These are phyloP conservation scores for Quercus phellos DNA, from an alignment of 331 rosid species.

Conservation along the genomic window DNA sequence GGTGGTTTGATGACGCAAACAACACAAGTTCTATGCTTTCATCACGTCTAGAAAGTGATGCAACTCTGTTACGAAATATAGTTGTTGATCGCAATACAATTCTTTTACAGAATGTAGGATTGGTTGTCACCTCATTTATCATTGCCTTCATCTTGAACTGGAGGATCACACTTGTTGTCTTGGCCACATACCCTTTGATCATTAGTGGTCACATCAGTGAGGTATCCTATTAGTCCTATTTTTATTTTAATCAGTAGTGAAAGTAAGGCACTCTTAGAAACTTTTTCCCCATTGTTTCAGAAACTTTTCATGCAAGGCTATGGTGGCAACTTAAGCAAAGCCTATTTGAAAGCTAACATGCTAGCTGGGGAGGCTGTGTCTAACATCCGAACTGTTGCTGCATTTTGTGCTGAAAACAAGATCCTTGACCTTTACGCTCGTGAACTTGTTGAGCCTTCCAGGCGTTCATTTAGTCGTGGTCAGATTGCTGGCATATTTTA, in stretches of 20 bases:
- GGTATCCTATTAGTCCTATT: constrained; percentile 35
- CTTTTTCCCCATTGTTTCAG: constrained; percentile 37
- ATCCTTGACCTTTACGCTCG: constrained; percentile 64
- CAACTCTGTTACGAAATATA: constrained; percentile 68
- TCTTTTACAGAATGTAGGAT: constrained; percentile 77
- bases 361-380: constrained; percentile 97
- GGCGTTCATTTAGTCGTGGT: constrained; percentile 67
- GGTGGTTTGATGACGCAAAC: constrained; percentile 84
- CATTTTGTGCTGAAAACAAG: constrained; percentile 90
- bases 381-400: constrained; percentile 88
- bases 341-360: constrained; percentile 91
- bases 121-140: constrained; percentile 74
- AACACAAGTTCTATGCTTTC: constrained; percentile 91
- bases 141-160: constrained; percentile 87
- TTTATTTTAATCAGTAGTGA: not conserved
- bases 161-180: constrained; percentile 85
- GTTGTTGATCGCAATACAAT: constrained; percentile 89
- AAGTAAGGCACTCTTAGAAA: not conserved
- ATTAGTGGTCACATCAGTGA: constrained; percentile 93
- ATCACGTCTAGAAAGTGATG: constrained; percentile 77
- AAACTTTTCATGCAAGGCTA: constrained; percentile 91
- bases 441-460: constrained; percentile 80
- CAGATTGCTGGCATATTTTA: constrained; percentile 89
- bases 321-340: constrained; percentile 99
- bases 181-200: constrained; percentile 88